Evolutionary conservation across 129 eudicot genomes (phyloP), one percentile per base, ranked within the genome.

Genomic region (Solidago caesia): DNA sequence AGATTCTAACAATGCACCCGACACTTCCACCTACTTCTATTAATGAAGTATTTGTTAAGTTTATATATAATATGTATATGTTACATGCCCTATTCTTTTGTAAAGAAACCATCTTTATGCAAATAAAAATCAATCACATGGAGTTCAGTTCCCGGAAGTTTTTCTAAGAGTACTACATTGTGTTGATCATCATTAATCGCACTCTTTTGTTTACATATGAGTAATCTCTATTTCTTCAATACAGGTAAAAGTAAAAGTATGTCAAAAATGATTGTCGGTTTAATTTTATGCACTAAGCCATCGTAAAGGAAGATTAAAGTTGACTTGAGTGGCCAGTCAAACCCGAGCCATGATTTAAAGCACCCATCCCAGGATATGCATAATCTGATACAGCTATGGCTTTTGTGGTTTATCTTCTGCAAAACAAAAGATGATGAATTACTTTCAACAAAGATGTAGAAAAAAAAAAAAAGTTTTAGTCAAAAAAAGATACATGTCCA

Each of bases 1-100:
- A 78, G 96, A 92, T 78, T 68, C 81, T 14, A 87, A 83, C 47
- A 92, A 84, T 83, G 82, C 85, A 16, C 71, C 79, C 60, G 93
- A 89, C 14, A 81, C 93, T n/a, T 89, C 92, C 41, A 85, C 86
- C 60, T 87, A 87, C 71, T 47, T 82, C 8, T 86, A 84, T 55
- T 82, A 12, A 63, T 45, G 6, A 64, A 41, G 15, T 42, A 76
- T 70, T 71, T 47, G 44, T 68, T 73, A 53, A 44, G 52, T 47
- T 33, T 33, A 33, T 33, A 33, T 33, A 3, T 33, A 21, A 33
- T 33, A 33, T 33, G 39, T 33, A 33, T 33, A 33, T 33, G 39
- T 21, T 26, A 39, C 33, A 33, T 56, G 7, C 10, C 67, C 68
- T 27, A 63, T 63, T 63, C 46, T 63, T 63, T 63, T 33, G 68